Evolutionary conservation across 2,329 filamentous ascomycete genomes (phyloP).

Genomic region (Escovopsis weberi): DNA sequence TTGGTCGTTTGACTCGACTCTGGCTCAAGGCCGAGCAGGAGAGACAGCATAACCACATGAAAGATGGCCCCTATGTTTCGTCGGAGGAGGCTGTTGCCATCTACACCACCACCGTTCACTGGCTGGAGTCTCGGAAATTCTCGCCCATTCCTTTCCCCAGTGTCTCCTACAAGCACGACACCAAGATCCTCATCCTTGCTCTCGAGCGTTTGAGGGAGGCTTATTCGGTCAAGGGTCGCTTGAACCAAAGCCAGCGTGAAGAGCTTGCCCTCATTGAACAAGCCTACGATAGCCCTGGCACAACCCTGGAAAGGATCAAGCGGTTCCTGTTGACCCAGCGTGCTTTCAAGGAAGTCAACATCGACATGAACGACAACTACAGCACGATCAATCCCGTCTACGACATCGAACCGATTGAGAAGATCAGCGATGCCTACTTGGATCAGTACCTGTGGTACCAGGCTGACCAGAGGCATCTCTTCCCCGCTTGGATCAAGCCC

Average conservation of each 20-base stretch:
- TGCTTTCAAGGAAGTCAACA: constrained; percentile 98
- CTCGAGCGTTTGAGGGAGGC: constrained; percentile 86
- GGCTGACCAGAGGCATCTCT: constrained; percentile 89
- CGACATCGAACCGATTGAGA: constrained; percentile 97
- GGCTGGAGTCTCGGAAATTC: constrained; percentile 96
- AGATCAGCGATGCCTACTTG: constrained; percentile 96
- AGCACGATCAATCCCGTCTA: constrained; percentile 98
- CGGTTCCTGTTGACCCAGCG: constrained; percentile 91
- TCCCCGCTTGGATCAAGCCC: constrained; percentile 98
- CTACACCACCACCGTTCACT: constrained; percentile 97
- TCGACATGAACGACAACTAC: constrained; percentile 99
- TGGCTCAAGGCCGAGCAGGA: constrained; percentile 99
- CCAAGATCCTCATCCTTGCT: constrained; percentile 92
- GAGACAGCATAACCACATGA: constrained; percentile 98
- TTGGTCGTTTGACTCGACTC: constrained; percentile 81
- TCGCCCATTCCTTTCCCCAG: constrained; percentile 97
- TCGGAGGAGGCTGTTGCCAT: constrained; percentile 98
- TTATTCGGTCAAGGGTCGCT: constrained; percentile 90
- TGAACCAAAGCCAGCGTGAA: constrained; percentile 96
- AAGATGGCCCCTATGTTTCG: constrained; percentile 95
- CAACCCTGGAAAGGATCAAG: constrained; percentile 91
- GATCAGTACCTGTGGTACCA: constrained; percentile 99
- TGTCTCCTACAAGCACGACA: constrained; percentile 98
- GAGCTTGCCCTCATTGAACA: constrained; percentile 95
- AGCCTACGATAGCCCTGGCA: constrained; percentile 94